Evolutionary conservation across 1,284 basidiomycete genomes (phyloP).

Genomic region (Mycosarcoma mackinlayi): DNA sequence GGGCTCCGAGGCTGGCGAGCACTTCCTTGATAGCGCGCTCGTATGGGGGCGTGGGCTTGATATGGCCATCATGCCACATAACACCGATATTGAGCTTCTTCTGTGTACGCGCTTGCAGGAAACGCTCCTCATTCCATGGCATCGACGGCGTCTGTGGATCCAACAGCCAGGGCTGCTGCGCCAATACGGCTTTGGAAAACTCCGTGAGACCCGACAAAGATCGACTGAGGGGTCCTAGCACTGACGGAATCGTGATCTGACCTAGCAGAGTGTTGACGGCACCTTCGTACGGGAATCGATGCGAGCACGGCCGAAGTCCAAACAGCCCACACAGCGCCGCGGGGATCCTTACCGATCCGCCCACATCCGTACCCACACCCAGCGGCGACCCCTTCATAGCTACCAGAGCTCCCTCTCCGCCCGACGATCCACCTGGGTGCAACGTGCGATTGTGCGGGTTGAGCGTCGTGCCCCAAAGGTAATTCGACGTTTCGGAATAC

Average conservation of each 20-base stretch:
- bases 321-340: conserved; percentile 77
- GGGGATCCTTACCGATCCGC: conserved; percentile 77
- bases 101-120: conserved; percentile 69
- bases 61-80: conserved; percentile 69
- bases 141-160: conserved; percentile 77
- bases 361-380: conserved; percentile 78
- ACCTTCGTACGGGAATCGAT: conserved; percentile 78
- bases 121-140: conserved; percentile 76
- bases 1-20: conserved; percentile 56
- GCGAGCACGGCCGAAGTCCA: conserved; percentile 77
- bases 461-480: conserved; percentile 77
- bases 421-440: conserved; percentile 74
- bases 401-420: conserved; percentile 76
- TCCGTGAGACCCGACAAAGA: conserved; percentile 74
- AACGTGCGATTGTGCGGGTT: conserved; percentile 74
- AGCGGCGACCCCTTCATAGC: conserved; percentile 72
- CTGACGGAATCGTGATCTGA: conserved; percentile 77
- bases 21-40: conserved; percentile 65
- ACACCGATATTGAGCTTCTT: conserved; percentile 62
- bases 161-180: conserved; percentile 76
- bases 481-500: conserved; percentile 69
- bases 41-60: conserved; percentile 68
- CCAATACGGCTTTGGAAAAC: conserved; percentile 75
- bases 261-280: conserved; percentile 69
- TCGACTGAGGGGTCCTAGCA: conserved; percentile 78